Base-by-base conservation (phyloP, 805 yeast genomes). In the Saccharomycopsis olivae region DNA sequence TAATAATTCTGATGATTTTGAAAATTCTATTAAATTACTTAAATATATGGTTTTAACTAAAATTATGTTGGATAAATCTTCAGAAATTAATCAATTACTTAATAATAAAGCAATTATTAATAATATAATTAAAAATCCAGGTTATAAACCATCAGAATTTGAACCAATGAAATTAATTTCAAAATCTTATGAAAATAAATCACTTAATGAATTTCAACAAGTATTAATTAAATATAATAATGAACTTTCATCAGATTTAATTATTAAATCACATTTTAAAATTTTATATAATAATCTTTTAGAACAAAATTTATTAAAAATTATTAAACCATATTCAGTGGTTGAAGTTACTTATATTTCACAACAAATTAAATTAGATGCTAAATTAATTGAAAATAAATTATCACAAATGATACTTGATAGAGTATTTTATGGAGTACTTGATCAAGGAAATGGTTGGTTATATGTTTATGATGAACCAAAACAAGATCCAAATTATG, bases 381-480 rank as follows among this genome's bases (percentile, higher is more conserved):
- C 77, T 35, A 80, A 77, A 47, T 94, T 86, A 56, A 86, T 92
- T 24, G 99, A 92, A 62, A 94, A 94, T 16, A 92, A 92, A 59
- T 69, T 92, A 48, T 78, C 94, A 36, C 96, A 89, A 61, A 89
- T 92, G 97, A 89, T 92, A 51, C 70, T 92, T 52, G 98, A 92
- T 61, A 81, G 85, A 54, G 83, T 87, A n/a, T 86, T 92, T 52
- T 82, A 78, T 55, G 99, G 98, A 35, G 97, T 92, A 28, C 68
- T 92, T 51, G 98, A 92, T 60, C 99, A 92, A 65, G 97, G 97
- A 35, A 88, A 88, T 57, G 98, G 98, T 6, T 92, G 96, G 95
- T 70, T 92, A 52, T 78, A 86, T 49, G 75, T 92, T 43, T 92
- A 84, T 55, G 94, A 86, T 44, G 83, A 87, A 56, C 95, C 95